Evolutionary conservation across 257 asterid species (phyloP).

Genomic region (Misopates orontium): DNA sequence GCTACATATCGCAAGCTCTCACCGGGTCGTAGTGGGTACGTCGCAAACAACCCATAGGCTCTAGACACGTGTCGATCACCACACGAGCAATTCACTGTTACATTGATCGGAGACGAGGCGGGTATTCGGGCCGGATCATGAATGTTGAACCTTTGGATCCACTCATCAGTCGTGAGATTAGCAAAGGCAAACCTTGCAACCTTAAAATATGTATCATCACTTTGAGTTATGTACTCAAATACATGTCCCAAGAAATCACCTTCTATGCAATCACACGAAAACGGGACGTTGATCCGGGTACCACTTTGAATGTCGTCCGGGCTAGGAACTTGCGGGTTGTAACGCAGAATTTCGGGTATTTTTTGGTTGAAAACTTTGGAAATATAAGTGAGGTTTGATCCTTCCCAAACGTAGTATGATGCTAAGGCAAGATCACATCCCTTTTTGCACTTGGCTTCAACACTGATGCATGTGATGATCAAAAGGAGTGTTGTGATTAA

Average conservation of each 20-base stretch:
- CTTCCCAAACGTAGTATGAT: constrained; percentile 61
- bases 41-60: constrained; percentile 63
- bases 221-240: constrained; percentile 49
- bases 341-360: constrained; percentile 38
- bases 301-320: constrained; percentile 43
- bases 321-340: constrained; percentile 43
- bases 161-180: constrained; percentile 57
- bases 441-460: constrained; percentile 54
- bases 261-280: constrained; percentile 74
- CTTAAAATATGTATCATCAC: constrained; percentile 57
- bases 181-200: constrained; percentile 52
- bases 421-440: constrained; percentile 72
- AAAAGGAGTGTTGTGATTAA: constrained; percentile 3
- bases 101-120: constrained; percentile 48
- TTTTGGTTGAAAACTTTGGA: constrained; percentile 44
- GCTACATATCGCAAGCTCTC: constrained; percentile 52
- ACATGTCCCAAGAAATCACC: constrained; percentile 77
- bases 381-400: constrained; percentile 64
- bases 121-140: constrained; percentile 57
- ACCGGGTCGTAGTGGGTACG: constrained; percentile 54
- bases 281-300: constrained; percentile 58
- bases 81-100: constrained; percentile 80
- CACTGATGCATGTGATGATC: constrained; percentile 25
- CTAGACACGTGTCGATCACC: constrained; percentile 58
- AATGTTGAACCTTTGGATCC: constrained; percentile 67